These are phyloP conservation scores for Aspergillus sp. DNA, from an alignment of 2,329 filamentous ascomycete species.

Conservation along the genomic window DNA sequence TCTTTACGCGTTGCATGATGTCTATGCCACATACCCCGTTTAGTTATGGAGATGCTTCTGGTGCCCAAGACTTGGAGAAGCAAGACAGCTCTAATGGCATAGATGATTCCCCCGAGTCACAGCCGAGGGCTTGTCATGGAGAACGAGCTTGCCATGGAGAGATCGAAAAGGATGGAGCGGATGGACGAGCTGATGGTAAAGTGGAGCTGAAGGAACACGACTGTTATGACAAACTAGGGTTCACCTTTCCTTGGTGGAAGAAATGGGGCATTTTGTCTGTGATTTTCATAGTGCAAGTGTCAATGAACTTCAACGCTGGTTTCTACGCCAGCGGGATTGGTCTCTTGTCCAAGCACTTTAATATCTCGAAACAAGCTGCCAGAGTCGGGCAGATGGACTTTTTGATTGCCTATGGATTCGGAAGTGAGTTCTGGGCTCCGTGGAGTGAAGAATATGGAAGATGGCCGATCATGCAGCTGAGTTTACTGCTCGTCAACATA, in stretches of 20 bases:
- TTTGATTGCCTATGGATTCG: conserved; percentile 73
- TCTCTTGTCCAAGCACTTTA: conserved; percentile 61
- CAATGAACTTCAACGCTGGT: conserved; percentile 74
- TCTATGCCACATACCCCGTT: background rate
- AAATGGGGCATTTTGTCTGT: conserved; percentile 66
- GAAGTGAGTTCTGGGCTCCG: conserved; percentile 81
- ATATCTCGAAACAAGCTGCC: conserved; percentile 62
- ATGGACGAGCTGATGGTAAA: conserved; percentile 15
- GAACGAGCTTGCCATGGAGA: conserved; percentile 1
- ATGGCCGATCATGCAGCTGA: conserved; percentile 68
- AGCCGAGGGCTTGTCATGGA: conserved; percentile 4
- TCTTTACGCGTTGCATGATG: background rate
- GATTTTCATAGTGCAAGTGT: conserved; percentile 67
- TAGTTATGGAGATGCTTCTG: background rate
- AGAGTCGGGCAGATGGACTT: conserved; percentile 72
- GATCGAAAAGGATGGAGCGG: conserved; percentile 3
- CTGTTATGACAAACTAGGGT: conserved; percentile 63
- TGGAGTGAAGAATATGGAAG: conserved; percentile 80
- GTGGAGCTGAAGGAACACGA: conserved; percentile 48
- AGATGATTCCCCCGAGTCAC: conserved; percentile 10
- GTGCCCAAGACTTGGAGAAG: conserved; percentile 11
- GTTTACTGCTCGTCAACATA: conserved; percentile 69
- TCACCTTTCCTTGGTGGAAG: conserved; percentile 55
- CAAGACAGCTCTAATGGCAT: conserved; percentile 8
- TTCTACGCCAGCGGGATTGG: conserved; percentile 64